Percentiles rank a stretch among this genome's conserved stretches.
These are phyloP conservation scores for Eimeria falciformis DNA, from an alignment of 169 alveolate genomes.

Conservation along the genomic window DNA sequence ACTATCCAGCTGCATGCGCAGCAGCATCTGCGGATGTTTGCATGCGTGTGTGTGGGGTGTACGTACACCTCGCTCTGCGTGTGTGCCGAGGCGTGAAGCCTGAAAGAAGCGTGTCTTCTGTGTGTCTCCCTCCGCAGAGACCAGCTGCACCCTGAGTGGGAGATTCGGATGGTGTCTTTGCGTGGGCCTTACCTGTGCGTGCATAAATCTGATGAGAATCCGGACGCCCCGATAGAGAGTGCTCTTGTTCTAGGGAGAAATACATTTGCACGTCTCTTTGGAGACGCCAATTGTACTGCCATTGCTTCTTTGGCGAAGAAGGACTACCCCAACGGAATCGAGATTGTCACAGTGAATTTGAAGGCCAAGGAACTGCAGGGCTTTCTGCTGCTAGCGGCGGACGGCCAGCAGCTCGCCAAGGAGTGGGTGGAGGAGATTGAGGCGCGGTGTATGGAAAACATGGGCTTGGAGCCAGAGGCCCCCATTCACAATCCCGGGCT, in stretches of 20 bases:
- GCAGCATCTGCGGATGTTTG: not conserved
- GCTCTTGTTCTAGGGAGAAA: not conserved
- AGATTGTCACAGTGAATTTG: slow-evolving; percentile 27
- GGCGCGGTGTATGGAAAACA: not conserved
- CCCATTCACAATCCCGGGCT: not conserved
- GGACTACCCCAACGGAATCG: slow-evolving; percentile 41
- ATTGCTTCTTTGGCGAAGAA: slow-evolving; percentile 5
- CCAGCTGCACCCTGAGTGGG: slow-evolving; percentile 59
- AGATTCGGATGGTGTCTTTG: slow-evolving; percentile 56
- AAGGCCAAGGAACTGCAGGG: not conserved
- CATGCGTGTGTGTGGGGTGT: not conserved
- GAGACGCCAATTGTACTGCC: slow-evolving; percentile 3
- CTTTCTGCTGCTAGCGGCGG: slow-evolving; percentile 66
- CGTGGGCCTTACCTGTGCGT: slow-evolving; percentile 65
- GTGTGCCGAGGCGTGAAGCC: no score
- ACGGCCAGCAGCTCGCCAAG: not conserved
- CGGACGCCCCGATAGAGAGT: slow-evolving; percentile 22
- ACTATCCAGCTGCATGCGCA: not conserved
- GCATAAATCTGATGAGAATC: not conserved
- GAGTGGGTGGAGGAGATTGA: slow-evolving; percentile 60
- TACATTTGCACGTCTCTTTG: not conserved
- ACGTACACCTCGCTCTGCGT: not conserved
- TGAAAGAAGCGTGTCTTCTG: not conserved
- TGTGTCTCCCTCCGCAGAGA: slow-evolving; percentile 8
- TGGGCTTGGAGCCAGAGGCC: not conserved